Conservation (phyloP, 495 filamentous ascomycete genomes). For the Penicillium cosmopolitanum region DNA sequence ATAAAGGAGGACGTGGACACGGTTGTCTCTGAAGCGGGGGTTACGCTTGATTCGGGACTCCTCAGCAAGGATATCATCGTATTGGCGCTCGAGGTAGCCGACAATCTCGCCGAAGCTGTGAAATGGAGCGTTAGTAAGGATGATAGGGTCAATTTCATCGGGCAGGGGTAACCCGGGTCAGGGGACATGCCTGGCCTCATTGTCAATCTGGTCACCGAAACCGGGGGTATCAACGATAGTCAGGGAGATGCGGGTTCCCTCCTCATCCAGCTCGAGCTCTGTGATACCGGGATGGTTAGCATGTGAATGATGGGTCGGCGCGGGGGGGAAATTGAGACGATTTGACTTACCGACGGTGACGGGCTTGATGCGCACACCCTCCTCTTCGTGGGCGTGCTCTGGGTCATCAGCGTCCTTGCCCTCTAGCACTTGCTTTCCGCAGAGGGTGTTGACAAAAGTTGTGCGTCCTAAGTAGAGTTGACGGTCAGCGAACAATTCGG, state of each 20-base stretch:
- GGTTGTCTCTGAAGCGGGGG: conserved; percentile 97
- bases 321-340: conserved; percentile 1
- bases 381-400: conserved; percentile 85
- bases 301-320: conserved; percentile 7
- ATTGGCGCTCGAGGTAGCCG: conserved; percentile 96
- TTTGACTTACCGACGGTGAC: conserved; percentile 85
- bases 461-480: conserved; percentile 71
- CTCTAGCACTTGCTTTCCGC: conserved; percentile 86
- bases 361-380: conserved; percentile 97
- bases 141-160: background rate
- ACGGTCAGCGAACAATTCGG: conserved; percentile 36
- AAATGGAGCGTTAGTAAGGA: conserved; percentile 32
- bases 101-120: conserved; percentile 93
- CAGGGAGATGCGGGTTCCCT: conserved; percentile 95
- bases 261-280: conserved; percentile 97
- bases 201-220: conserved; percentile 98
- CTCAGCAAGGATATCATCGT: conserved; percentile 97
- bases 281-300: conserved; percentile 13
- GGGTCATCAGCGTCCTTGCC: conserved; percentile 92
- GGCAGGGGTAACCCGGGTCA: conserved; percentile 5
- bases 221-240: conserved; percentile 98
- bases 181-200: conserved; percentile 83
- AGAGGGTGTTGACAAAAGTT: conserved; percentile 99
- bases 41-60: conserved; percentile 99
- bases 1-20: conserved; percentile 96